A percentile compares a stretch with the other conserved stretches of the same genome.
These are phyloP conservation scores for Diplodia intermedia DNA, from an alignment of 2,329 filamentous ascomycete species.

Conservation along the genomic window DNA sequence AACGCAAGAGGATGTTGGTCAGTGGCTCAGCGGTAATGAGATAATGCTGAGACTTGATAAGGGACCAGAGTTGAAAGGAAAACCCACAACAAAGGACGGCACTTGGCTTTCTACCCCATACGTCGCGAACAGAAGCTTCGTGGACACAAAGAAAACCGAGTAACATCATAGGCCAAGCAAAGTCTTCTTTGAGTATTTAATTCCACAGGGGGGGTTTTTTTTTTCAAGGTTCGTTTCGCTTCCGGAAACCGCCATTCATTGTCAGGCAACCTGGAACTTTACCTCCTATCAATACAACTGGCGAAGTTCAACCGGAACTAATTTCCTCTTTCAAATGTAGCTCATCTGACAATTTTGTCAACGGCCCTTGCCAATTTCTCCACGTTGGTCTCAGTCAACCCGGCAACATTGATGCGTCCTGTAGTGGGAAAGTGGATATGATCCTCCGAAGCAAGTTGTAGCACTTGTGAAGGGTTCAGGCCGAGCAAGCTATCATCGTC, in stretches of 20 bases:
- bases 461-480: slow-evolving; percentile 35
- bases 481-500: slow-evolving; percentile 34
- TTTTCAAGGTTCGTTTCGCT: too few relatives aligned
- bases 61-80: background rate
- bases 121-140: background rate
- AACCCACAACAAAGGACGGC: background rate
- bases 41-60: background rate
- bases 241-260: background rate
- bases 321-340: background rate
- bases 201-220: too few relatives aligned
- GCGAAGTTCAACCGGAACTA: too few relatives aligned
- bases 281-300: too few relatives aligned
- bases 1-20: background rate
- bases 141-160: background rate
- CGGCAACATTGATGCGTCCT: slow-evolving; percentile 41
- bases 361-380: slow-evolving; percentile 37
- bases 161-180: background rate
- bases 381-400: slow-evolving; percentile 37
- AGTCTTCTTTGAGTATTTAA: background rate
- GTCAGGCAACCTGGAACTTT: too few relatives aligned
- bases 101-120: background rate
- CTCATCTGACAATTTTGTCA: slow-evolving; percentile 34
- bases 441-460: slow-evolving; percentile 34
- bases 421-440: slow-evolving; percentile 40
- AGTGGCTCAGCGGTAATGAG: background rate